Conservation (phyloP, 305 asterid species). For the Nicotiana rustica region DNA sequence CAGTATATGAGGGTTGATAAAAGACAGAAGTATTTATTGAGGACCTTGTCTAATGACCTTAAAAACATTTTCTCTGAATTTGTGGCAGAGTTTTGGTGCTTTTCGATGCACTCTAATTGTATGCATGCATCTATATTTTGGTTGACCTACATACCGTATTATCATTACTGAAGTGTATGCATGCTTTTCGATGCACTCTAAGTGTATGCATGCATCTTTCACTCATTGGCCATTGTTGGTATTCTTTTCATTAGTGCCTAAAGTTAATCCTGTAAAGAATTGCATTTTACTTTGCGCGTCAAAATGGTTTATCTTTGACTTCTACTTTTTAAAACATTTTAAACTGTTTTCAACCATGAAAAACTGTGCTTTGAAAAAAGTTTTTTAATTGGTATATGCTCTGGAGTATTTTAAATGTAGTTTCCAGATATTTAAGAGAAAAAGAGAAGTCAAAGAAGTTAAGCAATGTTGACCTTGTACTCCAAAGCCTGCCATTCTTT, state of each 20-base stretch:
- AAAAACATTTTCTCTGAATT: not conserved
- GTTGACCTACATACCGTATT: not conserved
- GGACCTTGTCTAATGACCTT: not conserved
- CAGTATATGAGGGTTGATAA: not conserved
- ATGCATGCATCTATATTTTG: not conserved
- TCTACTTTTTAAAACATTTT: constrained; percentile 10
- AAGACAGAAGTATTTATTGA: constrained; percentile 1
- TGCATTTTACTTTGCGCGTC: not conserved
- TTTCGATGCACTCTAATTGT: not conserved
- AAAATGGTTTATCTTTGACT: not conserved
- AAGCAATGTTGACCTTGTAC: constrained; percentile 9
- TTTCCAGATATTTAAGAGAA: not conserved
- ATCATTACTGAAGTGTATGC: not conserved
- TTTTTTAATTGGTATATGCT: not conserved
- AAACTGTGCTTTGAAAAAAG: not conserved
- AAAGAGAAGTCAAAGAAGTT: constrained; percentile 6
- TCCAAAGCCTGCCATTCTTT: constrained; percentile 3
- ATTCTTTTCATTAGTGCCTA: not conserved
- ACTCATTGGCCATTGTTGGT: not conserved
- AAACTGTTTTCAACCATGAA: not conserved
- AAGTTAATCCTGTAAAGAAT: not conserved
- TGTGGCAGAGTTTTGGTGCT: not conserved
- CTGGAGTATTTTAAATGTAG: not conserved
- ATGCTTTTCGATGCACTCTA: too few species aligned
- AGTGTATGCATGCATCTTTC: not conserved